Conservation (phyloP, 1,284 basidiomycete species). For the Puccinia coronata region DNA sequence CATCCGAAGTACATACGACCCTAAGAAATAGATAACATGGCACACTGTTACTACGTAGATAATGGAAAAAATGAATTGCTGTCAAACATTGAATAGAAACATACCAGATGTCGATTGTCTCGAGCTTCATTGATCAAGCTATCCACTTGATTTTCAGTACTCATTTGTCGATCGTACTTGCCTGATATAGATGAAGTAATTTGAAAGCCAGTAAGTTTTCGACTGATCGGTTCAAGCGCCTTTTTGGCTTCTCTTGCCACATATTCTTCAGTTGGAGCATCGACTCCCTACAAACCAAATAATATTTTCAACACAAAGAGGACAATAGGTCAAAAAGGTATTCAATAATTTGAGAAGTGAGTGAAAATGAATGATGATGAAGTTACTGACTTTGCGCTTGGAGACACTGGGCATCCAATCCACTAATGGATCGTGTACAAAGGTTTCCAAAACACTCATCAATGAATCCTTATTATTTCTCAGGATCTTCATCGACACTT, state of each 20-base stretch:
- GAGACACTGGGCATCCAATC: conserved; percentile 77
- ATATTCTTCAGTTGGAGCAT: conserved; percentile 58
- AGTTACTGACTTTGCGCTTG: conserved; percentile 55
- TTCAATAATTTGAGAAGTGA: conserved; percentile 42
- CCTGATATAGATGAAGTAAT: conserved; percentile 58
- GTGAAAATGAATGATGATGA: neutral
- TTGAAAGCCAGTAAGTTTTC: conserved; percentile 77
- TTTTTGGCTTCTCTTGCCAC: conserved; percentile 60
- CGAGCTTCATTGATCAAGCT: conserved; percentile 83
- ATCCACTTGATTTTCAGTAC: conserved; percentile 83
- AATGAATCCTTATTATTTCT: conserved; percentile 89
- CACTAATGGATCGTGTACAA: conserved; percentile 94
- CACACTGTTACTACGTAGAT: conserved; percentile 10
- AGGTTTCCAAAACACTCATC: conserved; percentile 95
- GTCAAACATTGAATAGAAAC: conserved; percentile 56
- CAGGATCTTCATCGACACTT: conserved; percentile 84
- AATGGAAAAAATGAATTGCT: neutral
- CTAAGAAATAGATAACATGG: conserved; percentile 72
- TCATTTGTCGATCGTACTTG: conserved; percentile 66
- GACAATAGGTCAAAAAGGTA: neutral
- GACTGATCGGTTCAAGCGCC: conserved; percentile 75
- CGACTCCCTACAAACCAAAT: conserved; percentile 40
- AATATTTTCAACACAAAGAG: neutral
- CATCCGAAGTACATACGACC: conserved; percentile 69
- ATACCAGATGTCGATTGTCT: conserved; percentile 71